phyloP scores from a whole-genome alignment of 2,329 filamentous ascomycete species.

The Penicillium brasilianum region DNA sequence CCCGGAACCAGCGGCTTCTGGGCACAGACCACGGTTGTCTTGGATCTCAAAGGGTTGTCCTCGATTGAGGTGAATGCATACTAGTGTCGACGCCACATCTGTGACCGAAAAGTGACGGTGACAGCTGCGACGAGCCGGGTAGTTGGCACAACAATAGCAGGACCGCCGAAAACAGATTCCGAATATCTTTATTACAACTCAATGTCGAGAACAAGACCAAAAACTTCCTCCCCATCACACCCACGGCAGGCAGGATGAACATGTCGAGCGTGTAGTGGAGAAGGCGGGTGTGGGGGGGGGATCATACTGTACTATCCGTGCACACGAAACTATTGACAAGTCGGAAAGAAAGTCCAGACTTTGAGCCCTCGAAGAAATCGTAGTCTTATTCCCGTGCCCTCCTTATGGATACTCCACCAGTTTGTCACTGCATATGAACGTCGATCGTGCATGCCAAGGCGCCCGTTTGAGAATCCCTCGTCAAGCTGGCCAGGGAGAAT shows the following conservation, averaged over 20 bases:
- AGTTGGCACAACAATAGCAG: slow-evolving; percentile 7
- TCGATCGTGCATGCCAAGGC: slow-evolving; percentile 27
- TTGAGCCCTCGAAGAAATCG: neutral
- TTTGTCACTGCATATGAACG: slow-evolving; percentile 23
- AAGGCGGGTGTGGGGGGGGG: too few relatives aligned
- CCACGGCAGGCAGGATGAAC: neutral
- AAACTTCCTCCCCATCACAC: neutral
- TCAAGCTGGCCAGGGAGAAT: slow-evolving; percentile 4
- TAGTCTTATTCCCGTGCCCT: neutral
- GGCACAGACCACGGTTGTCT: slow-evolving; percentile 5
- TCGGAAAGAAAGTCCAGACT: neutral
- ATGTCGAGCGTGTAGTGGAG: slow-evolving; percentile 21
- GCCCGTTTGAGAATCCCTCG: slow-evolving; percentile 11
- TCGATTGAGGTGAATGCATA: slow-evolving; percentile 10
- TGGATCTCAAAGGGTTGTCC: neutral
- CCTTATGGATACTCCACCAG: neutral
- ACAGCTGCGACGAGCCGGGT: slow-evolving; percentile 20
- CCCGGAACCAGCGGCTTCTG: neutral
- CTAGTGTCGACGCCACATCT: slow-evolving; percentile 9
- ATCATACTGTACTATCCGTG: slow-evolving; percentile 19
- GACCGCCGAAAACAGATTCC: slow-evolving; percentile 2
- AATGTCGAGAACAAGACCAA: neutral
- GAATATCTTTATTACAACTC: neutral
- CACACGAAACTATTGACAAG: slow-evolving; percentile 32
- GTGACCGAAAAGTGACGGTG: neutral